Evolutionary conservation across 2,329 filamentous ascomycete species (phyloP).

Genomic region (Emmonsiellopsis sp.): DNA sequence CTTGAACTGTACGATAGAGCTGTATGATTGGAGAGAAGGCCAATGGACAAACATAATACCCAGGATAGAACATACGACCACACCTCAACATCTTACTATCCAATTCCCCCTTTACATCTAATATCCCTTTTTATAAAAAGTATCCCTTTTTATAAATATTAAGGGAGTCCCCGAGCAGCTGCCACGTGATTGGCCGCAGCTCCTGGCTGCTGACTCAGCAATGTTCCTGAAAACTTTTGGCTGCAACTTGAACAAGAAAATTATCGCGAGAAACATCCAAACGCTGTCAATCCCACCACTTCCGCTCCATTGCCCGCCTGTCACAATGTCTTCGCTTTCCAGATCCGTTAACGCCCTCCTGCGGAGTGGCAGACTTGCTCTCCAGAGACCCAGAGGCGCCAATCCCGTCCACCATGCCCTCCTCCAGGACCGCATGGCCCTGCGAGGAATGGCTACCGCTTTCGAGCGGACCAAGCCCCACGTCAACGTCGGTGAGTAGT

Average conservation of each 20-base stretch:
- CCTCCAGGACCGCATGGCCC: conserved; percentile 34
- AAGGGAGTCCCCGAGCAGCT: background rate
- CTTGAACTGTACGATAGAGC: too few relatives aligned
- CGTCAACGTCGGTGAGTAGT: conserved; percentile 79
- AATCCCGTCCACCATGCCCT: conserved; percentile 64
- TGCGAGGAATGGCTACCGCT: conserved; percentile 50
- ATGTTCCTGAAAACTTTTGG: conserved; percentile 28
- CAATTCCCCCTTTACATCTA: too few relatives aligned
- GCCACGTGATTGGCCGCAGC: background rate
- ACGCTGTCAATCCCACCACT: conserved; percentile 8
- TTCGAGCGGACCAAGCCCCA: conserved; percentile 93
- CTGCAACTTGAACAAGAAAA: conserved; percentile 7
- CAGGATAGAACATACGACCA: too few relatives aligned
- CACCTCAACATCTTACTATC: too few relatives aligned
- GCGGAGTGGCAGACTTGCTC: conserved; percentile 68
- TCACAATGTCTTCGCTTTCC: conserved; percentile 71
- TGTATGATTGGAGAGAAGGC: too few relatives aligned
- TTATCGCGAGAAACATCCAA: conserved; percentile 1
- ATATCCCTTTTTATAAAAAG: too few relatives aligned
- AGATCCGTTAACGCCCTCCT: conserved; percentile 70
- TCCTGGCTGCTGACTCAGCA: conserved; percentile 24
- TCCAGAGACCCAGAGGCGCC: conserved; percentile 57
- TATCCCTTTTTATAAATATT: too few relatives aligned
- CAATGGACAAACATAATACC: too few relatives aligned
- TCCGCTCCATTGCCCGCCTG: conserved; percentile 21